Percentiles rank a stretch among this genome's conserved stretches.
Conservation (phyloP, 352 stramenopile genomes). For the Globisporangium cederbergense region DNA sequence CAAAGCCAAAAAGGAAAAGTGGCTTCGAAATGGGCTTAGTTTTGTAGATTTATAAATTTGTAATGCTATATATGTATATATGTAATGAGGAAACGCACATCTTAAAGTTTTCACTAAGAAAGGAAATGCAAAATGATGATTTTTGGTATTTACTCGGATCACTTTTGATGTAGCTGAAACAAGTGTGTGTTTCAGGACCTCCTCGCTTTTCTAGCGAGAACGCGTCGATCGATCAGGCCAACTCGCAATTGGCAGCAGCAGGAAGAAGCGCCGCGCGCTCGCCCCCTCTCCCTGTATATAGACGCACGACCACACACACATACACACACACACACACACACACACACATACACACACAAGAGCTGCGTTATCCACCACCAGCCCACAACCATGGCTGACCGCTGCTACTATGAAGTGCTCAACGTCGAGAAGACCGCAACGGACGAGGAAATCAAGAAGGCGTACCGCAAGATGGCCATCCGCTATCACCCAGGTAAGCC, state of each 20-base stretch:
- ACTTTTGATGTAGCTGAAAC: neutral
- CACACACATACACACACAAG: no score
- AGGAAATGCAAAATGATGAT: no score
- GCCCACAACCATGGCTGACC: slow-evolving; percentile 34
- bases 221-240: neutral
- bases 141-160: no score
- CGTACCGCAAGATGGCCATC: slow-evolving; percentile 86
- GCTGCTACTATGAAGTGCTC: slow-evolving; percentile 73
- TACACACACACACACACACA: no score
- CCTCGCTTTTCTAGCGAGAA: neutral
- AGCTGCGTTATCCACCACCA: neutral
- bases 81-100: no score
- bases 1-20: neutral
- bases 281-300: neutral
- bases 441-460: slow-evolving; percentile 78
- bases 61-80: no score
- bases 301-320: neutral
- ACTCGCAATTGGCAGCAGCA: neutral
- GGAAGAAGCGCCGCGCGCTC: neutral
- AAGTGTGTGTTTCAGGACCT: neutral
- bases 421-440: slow-evolving; percentile 64
- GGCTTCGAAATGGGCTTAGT: neutral
- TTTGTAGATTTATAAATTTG: neutral
- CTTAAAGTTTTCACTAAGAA: no score
- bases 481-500: slow-evolving; percentile 84